Base-by-base conservation (phyloP, 176 grass and related monocot species). In the Eragrostis curvula region DNA sequence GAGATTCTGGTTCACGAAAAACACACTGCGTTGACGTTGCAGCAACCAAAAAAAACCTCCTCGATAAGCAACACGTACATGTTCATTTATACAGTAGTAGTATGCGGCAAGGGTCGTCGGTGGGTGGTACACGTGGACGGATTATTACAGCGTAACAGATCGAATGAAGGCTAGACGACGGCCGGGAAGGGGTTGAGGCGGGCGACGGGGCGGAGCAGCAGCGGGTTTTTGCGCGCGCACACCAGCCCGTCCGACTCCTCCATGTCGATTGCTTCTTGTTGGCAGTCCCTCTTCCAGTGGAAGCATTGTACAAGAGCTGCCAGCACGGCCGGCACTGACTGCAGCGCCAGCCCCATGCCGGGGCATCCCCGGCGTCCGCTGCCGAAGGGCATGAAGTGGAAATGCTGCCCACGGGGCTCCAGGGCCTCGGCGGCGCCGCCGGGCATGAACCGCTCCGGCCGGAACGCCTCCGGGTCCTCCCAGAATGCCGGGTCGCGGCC, bases 321-420 rank as follows among this genome's bases (percentile, higher is more conserved):
- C 7, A 91, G 32, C 12, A 82, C 75, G 7, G 85, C 80, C 0
- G 89, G 90, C 50, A 93, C 75, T 15, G 89, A 80, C 27, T 88
- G 85, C 61, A 91, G 49, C 2, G 91, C 94, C 0, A 97, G 73
- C 1, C 81, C 87, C 74, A 88, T 74, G 48, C 94, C 94, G 8
- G 89, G 94, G 66, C 91, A 97, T 0, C 76, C 87, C 18, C 91
- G 79, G 8, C 91, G 79, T 0, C 94, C 94, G 18, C 88, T 91
- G 28, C 94, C 90, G 46, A 97, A 97, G 7, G 94, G 94, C 66
- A 97, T 81, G 65, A 91, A 78, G 49, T 93, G 86, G 70, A 91
- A 94, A 40, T 89, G 73, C 81, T 97, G 89, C 17, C 94, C 94
- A 12, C 87, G 86, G 1, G 81, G 77, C 44, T 94, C 89, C 16